These are phyloP conservation scores for Dimocarpus longan DNA, from an alignment of 345 rosid species.

Conservation along the genomic window DNA sequence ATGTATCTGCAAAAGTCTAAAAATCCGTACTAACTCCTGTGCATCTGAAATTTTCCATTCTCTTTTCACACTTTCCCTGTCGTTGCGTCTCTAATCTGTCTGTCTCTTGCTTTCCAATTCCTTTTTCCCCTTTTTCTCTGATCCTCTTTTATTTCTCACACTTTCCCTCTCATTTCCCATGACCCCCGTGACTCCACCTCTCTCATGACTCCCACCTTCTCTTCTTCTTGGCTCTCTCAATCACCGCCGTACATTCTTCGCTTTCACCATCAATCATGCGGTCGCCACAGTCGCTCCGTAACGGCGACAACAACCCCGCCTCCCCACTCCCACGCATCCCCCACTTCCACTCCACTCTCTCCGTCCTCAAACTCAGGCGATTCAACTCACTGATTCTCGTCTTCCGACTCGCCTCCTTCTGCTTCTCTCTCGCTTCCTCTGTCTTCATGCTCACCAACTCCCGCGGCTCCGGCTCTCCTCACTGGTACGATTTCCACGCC, in stretches of 20 bases:
- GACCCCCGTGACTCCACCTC: not conserved
- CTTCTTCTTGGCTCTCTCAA: not conserved
- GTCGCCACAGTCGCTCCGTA: slow-evolving; percentile 62
- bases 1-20: not conserved
- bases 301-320: slow-evolving; percentile 74
- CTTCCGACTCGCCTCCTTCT: slow-evolving; percentile 73
- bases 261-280: slow-evolving; percentile 46
- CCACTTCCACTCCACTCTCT: slow-evolving; percentile 73
- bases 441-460: slow-evolving; percentile 86
- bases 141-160: not conserved
- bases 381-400: slow-evolving; percentile 76
- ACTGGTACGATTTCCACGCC: slow-evolving; percentile 89
- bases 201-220: slow-evolving; percentile 21
- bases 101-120: not conserved
- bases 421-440: slow-evolving; percentile 79
- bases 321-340: slow-evolving; percentile 43
- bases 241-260: not conserved
- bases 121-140: too few relatives aligned
- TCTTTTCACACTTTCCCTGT: slow-evolving; percentile 39
- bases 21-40: not conserved
- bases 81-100: slow-evolving; percentile 13
- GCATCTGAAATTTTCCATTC: not conserved
- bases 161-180: slow-evolving; percentile 2
- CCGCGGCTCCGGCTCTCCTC: slow-evolving; percentile 57
- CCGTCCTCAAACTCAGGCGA: slow-evolving; percentile 75